A percentile compares a stretch with the other conserved stretches of the same genome.
Conservation (phyloP, 1,284 basidiomycete genomes). For the Tilletiaria anomala region DNA sequence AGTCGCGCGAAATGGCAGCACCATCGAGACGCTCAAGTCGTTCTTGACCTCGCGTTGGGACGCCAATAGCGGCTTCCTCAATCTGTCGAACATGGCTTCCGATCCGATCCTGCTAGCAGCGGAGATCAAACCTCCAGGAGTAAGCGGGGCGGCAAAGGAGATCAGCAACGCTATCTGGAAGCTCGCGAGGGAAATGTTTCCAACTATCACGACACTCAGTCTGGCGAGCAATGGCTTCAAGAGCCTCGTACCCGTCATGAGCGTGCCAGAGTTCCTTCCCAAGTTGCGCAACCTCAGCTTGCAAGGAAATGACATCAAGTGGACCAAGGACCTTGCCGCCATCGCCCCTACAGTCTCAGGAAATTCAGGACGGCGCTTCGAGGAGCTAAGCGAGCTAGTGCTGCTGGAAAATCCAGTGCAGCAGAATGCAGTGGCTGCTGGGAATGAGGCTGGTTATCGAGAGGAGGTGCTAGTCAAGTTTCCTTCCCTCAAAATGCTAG, state of each 20-base stretch:
- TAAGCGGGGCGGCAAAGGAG: slow-evolving; percentile 48
- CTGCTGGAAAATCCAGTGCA: slow-evolving; percentile 65
- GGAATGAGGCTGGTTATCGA: slow-evolving; percentile 48
- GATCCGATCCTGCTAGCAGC: slow-evolving; percentile 58
- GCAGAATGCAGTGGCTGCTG: slow-evolving; percentile 52
- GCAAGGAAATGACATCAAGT: slow-evolving; percentile 43
- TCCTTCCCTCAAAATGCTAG: slow-evolving; percentile 18
- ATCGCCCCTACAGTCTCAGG: slow-evolving; percentile 12
- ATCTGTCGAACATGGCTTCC: slow-evolving; percentile 57
- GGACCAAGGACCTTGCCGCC: slow-evolving; percentile 30
- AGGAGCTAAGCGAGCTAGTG: slow-evolving; percentile 50
- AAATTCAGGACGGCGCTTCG: slow-evolving; percentile 8
- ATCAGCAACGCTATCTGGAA: slow-evolving; percentile 73
- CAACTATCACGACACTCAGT: slow-evolving; percentile 42
- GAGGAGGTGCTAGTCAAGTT: slow-evolving; percentile 17
- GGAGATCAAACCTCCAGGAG: slow-evolving; percentile 54
- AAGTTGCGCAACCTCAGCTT: slow-evolving; percentile 55
- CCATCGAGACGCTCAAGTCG: slow-evolving; percentile 15
- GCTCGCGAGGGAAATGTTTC: slow-evolving; percentile 59
- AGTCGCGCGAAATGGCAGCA: no score
- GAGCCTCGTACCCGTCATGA: slow-evolving; percentile 13
- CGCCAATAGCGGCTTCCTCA: slow-evolving; percentile 49
- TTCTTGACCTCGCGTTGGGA: slow-evolving; percentile 29
- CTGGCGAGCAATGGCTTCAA: slow-evolving; percentile 23
- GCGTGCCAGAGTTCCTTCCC: slow-evolving; percentile 45